Conservation (phyloP, 257 asterid genomes). For the Plantago ovata region DNA sequence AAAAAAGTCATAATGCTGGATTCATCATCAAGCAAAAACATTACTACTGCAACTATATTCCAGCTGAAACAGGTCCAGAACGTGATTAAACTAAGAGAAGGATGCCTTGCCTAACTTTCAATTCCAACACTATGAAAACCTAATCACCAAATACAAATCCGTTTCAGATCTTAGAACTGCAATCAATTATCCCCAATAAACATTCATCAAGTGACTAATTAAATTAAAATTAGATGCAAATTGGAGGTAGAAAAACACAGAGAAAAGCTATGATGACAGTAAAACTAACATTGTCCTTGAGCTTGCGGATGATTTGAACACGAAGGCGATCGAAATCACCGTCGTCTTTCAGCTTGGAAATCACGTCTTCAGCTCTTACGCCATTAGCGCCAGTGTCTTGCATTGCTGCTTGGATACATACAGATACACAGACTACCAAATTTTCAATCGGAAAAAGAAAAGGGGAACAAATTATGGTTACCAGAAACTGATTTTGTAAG, state of each 20-base stretch:
- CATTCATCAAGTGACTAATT: background rate
- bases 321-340: slow-evolving; percentile 90
- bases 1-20: too few species aligned
- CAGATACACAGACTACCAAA: slow-evolving; percentile 1
- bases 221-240: background rate
- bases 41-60: too few species aligned
- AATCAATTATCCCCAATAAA: too few species aligned
- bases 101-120: too few species aligned
- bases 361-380: slow-evolving; percentile 45
- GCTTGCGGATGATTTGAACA: slow-evolving; percentile 62
- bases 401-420: slow-evolving; percentile 21
- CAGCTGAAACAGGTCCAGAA: too few species aligned
- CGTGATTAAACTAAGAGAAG: too few species aligned
- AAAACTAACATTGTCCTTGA: slow-evolving; percentile 73
- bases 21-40: too few species aligned
- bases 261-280: background rate
- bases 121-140: too few species aligned
- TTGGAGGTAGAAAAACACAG: background rate
- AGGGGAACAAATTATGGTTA: background rate
- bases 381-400: slow-evolving; percentile 24
- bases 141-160: too few species aligned
- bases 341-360: slow-evolving; percentile 78
- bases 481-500: too few species aligned
- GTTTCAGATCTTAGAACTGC: too few species aligned
- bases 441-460: background rate